Evolutionary conservation across 2,329 filamentous ascomycete species (phyloP).

Genomic region (Elsinoe perseae): DNA sequence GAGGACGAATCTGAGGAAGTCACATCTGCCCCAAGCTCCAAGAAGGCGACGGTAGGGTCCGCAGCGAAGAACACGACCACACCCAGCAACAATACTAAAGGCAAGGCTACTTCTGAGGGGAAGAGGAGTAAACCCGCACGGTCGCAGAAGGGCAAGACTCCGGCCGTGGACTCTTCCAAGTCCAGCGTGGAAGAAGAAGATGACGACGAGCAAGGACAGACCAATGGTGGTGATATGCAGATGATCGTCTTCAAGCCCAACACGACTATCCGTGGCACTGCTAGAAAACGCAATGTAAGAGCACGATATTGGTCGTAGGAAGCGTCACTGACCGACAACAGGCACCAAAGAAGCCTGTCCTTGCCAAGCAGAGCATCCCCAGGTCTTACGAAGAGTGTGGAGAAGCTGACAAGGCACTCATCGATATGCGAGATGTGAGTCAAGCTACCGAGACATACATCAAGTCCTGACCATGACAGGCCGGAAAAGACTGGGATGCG

Average conservation of each 20-base stretch:
- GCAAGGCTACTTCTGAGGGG: not conserved
- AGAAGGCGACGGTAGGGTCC: not conserved
- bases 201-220: not conserved
- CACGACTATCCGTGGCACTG: not conserved
- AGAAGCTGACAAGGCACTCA: constrained; percentile 25
- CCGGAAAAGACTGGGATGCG: constrained; percentile 22
- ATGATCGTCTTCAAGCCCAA: not conserved
- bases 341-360: not conserved
- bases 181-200: not conserved
- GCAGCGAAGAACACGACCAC: not conserved
- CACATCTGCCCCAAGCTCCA: not conserved
- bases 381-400: constrained; percentile 25
- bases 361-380: constrained; percentile 23
- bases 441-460: not conserved
- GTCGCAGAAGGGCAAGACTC: not conserved
- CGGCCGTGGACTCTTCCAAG: not conserved
- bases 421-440: constrained; percentile 25
- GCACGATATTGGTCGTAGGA: not conserved
- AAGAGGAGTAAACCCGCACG: not conserved
- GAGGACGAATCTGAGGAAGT: not conserved
- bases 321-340: not conserved
- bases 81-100: not conserved
- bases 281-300: not conserved
- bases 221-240: not conserved
- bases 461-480: not conserved